Evolutionary conservation across 2,329 filamentous ascomycete species (phyloP).

Genomic region (Microsporum canis): DNA sequence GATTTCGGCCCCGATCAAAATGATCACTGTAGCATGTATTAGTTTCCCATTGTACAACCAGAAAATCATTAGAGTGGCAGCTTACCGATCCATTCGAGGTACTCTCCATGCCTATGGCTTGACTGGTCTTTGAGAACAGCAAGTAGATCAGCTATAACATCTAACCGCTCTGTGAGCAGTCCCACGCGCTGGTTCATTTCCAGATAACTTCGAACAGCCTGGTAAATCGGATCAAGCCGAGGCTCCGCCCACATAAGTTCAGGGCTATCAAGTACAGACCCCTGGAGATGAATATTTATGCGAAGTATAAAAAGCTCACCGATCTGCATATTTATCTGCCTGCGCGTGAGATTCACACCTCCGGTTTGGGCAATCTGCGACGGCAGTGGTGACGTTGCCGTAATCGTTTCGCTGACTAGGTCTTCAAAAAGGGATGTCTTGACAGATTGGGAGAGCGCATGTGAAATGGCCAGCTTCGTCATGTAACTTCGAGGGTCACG

Average conservation of each 20-base stretch:
- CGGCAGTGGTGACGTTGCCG: slow-evolving; percentile 84
- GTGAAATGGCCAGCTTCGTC: slow-evolving; percentile 93
- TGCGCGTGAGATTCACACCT: slow-evolving; percentile 75
- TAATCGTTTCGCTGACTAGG: slow-evolving; percentile 83
- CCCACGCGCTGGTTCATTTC: slow-evolving; percentile 96
- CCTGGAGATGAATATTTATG: slow-evolving; percentile 96
- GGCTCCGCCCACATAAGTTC: slow-evolving; percentile 98
- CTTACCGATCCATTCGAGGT: slow-evolving; percentile 78
- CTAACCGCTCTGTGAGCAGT: slow-evolving; percentile 75
- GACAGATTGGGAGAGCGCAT: slow-evolving; percentile 88
- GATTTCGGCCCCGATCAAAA: slow-evolving; percentile 92
- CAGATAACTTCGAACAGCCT: slow-evolving; percentile 85
- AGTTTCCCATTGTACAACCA: slow-evolving; percentile 13
- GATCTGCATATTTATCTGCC: slow-evolving; percentile 98
- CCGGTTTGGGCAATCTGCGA: slow-evolving; percentile 86
- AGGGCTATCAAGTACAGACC: slow-evolving; percentile 88
- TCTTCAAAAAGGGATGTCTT: slow-evolving; percentile 98
- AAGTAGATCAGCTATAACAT: slow-evolving; percentile 86
- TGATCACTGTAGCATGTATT: slow-evolving; percentile 55
- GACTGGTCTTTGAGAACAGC: slow-evolving; percentile 92
- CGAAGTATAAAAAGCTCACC: slow-evolving; percentile 94
- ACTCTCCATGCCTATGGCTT: slow-evolving; percentile 84
- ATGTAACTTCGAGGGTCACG: slow-evolving; percentile 94
- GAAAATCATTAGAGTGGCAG: slow-evolving; percentile 14
- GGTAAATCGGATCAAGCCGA: slow-evolving; percentile 90